These are phyloP conservation scores for Flaveria floridana DNA, from an alignment of 140 eudicot genomes.

Conservation along the genomic window DNA sequence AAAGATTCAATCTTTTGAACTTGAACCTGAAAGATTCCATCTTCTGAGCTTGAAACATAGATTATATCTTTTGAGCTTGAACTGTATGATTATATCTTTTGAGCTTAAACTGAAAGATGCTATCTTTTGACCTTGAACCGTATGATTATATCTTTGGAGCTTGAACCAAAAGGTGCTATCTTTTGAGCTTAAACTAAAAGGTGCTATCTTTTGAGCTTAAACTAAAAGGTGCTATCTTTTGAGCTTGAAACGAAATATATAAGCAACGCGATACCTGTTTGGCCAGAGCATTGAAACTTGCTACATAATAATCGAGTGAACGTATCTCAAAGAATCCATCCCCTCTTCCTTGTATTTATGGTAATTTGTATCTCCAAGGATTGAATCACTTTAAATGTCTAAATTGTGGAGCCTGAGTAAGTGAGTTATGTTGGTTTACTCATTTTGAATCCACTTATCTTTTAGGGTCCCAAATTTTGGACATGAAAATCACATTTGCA, in stretches of 20 bases:
- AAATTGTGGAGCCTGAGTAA: background rate
- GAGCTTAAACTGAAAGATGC: background rate
- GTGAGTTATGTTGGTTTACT: background rate
- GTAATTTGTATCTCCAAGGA: background rate
- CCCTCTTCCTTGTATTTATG: background rate
- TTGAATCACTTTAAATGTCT: background rate
- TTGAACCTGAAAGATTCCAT: background rate
- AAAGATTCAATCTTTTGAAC: background rate
- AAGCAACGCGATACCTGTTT: background rate
- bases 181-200: too few relatives aligned
- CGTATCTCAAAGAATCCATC: background rate
- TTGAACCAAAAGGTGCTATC: too few relatives aligned
- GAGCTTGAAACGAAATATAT: background rate
- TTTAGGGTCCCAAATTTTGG: background rate
- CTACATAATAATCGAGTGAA: background rate
- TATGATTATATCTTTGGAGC: too few relatives aligned
- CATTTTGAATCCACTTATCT: background rate
- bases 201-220: too few relatives aligned
- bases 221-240: too few relatives aligned
- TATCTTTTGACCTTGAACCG: too few relatives aligned
- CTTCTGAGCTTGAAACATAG: too few relatives aligned
- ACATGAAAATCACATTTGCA: constrained; percentile 29
- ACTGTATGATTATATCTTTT: too few relatives aligned
- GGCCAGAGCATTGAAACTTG: background rate
- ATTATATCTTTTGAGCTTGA: too few relatives aligned